Percentiles rank a stretch among this genome's conserved stretches.
phyloP scores from a whole-genome alignment of 2,329 filamentous ascomycete genomes.

The Chaetomiaceae sp. region DNA sequence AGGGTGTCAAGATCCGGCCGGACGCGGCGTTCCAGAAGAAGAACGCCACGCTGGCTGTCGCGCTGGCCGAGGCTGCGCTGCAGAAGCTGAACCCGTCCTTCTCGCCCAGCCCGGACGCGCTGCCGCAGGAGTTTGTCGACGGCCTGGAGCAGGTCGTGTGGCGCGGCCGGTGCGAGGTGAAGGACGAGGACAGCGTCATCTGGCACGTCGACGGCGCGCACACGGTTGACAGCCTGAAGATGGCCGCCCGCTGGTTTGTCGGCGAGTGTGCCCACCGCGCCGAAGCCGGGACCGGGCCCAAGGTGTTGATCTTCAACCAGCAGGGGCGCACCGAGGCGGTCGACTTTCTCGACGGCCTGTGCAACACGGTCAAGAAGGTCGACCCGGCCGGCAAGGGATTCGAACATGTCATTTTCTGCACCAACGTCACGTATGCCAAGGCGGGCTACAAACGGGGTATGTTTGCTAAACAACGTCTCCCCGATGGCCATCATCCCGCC shows the following conservation, averaged over 20 bases:
- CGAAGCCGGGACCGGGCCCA: constrained; percentile 38
- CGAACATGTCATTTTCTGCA: constrained; percentile 61
- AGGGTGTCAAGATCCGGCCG: constrained; percentile 44
- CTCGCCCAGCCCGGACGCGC: constrained; percentile 19
- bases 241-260: constrained; percentile 79
- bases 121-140: constrained; percentile 61
- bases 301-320: constrained; percentile 84
- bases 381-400: constrained; percentile 25
- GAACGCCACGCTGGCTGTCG: constrained; percentile 47
- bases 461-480: background rate
- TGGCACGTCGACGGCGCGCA: constrained; percentile 96
- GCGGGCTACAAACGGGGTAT: constrained; percentile 46
- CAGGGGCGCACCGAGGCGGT: constrained; percentile 53
- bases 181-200: constrained; percentile 49
- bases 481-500: constrained; percentile 17
- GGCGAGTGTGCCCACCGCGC: constrained; percentile 37
- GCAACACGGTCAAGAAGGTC: constrained; percentile 39
- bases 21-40: constrained; percentile 54
- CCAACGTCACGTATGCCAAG: constrained; percentile 59
- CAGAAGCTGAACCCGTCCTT: constrained; percentile 36
- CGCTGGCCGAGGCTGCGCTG: constrained; percentile 47
- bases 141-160: constrained; percentile 73
- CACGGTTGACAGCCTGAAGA: constrained; percentile 80
- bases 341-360: constrained; percentile 42
- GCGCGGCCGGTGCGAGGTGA: constrained; percentile 71